phyloP scores from a whole-genome alignment of 2,329 filamentous ascomycete genomes.

The Trichoderma simmonsii region DNA sequence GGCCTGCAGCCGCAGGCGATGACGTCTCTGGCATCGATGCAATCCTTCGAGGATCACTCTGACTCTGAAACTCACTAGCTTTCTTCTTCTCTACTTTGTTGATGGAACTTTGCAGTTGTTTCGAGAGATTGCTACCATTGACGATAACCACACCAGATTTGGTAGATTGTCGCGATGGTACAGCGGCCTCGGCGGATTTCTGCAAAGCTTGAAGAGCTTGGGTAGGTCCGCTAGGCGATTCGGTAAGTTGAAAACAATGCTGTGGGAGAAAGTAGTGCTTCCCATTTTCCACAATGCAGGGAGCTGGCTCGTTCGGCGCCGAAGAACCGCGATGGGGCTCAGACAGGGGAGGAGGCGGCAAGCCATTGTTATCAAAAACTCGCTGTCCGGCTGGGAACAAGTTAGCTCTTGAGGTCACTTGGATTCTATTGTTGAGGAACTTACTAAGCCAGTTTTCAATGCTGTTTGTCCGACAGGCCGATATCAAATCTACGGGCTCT shows the following conservation, averaged over 20 bases:
- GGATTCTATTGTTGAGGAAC: conserved; percentile 5
- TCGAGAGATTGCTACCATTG: conserved; percentile 21
- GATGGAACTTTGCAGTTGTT: background rate
- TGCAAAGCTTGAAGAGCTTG: conserved; percentile 26
- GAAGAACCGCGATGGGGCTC: conserved; percentile 15
- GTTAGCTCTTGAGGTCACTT: conserved; percentile 19
- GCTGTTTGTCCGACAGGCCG: conserved; percentile 26
- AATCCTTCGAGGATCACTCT: background rate
- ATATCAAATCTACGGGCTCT: conserved; percentile 28
- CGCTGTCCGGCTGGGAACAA: conserved; percentile 29
- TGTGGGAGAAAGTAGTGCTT: conserved; percentile 28
- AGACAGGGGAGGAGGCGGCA: conserved; percentile 29
- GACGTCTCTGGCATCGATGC: conserved; percentile 7
- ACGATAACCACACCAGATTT: conserved; percentile 21
- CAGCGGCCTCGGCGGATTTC: conserved; percentile 29
- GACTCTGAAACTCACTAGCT: background rate
- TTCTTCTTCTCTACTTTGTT: background rate
- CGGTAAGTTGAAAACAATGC: background rate
- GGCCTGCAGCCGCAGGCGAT: background rate
- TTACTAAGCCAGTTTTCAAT: conserved; percentile 40
- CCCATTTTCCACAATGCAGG: conserved; percentile 19
- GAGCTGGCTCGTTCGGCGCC: conserved; percentile 5
- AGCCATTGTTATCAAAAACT: conserved; percentile 28
- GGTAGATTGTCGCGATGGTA: background rate
- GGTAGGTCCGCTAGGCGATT: background rate